Conservation (phyloP, 2,329 filamentous ascomycete species). For the Endothia cerciana region DNA sequence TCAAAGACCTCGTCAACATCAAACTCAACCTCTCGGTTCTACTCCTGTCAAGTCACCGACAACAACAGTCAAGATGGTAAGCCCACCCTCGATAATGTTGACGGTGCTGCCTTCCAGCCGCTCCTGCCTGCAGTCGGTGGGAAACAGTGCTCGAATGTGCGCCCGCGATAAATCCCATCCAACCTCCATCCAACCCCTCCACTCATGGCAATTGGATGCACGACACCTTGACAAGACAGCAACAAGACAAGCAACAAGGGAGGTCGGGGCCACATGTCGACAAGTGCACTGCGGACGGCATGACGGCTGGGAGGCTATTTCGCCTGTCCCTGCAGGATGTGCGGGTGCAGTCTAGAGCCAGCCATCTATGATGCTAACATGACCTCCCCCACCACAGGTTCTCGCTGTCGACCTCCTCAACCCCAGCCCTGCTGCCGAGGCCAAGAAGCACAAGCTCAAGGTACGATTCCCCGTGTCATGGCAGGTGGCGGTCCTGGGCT, state of each 20-base stretch:
- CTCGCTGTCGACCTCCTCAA: slow-evolving; percentile 99
- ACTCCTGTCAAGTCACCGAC: slow-evolving; percentile 42
- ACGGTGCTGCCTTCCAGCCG: slow-evolving; percentile 14
- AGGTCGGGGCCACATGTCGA: slow-evolving; percentile 2
- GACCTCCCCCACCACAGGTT: slow-evolving; percentile 67
- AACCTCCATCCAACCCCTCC: slow-evolving; percentile 2
- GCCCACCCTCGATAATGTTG: slow-evolving; percentile 36
- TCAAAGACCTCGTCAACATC: slow-evolving; percentile 56
- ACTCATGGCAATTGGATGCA: neutral
- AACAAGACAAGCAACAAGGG: slow-evolving; percentile 22
- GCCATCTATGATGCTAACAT: slow-evolving; percentile 49
- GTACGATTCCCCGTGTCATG: slow-evolving; percentile 55
- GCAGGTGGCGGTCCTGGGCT: slow-evolving; percentile 20
- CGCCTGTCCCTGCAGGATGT: neutral
- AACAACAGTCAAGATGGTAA: slow-evolving; percentile 73
- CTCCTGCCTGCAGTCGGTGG: slow-evolving; percentile 18
- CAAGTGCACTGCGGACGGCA: neutral
- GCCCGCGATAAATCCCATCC: slow-evolving; percentile 17
- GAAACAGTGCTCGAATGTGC: slow-evolving; percentile 18
- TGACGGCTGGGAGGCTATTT: neutral
- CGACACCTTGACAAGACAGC: neutral
- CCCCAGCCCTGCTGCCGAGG: slow-evolving; percentile 96
- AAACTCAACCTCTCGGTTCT: slow-evolving; percentile 50
- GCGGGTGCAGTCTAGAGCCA: slow-evolving; percentile 9
- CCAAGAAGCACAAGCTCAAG: slow-evolving; percentile 99